These are phyloP conservation scores for Colletotrichum echinochloae DNA, from an alignment of 2,329 filamentous ascomycete genomes.

Conservation along the genomic window DNA sequence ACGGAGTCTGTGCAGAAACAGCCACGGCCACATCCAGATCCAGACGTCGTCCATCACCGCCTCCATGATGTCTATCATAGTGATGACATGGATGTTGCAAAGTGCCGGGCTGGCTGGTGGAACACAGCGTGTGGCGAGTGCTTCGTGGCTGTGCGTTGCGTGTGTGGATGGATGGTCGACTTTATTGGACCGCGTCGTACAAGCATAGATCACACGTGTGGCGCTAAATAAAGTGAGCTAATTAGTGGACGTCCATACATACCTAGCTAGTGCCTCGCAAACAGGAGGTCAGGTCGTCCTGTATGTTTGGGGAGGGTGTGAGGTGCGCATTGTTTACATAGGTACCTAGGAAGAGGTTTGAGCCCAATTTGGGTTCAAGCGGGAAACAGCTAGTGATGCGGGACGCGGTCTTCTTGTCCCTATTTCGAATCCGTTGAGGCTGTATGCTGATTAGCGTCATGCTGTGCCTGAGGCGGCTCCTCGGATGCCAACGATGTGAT, in stretches of 20 bases:
- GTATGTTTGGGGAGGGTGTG: neutral
- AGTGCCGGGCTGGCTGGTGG: neutral
- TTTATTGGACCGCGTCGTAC: neutral
- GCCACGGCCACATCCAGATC: neutral
- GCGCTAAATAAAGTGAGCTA: neutral
- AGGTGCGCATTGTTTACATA: neutral
- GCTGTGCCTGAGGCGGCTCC: constrained; percentile 19
- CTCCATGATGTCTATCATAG: neutral
- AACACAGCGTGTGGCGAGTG: constrained; percentile 5
- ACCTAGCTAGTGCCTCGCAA: neutral
- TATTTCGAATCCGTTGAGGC: neutral
- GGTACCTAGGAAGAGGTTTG: too few species aligned
- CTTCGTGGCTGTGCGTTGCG: constrained; percentile 1
- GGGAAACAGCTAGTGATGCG: neutral
- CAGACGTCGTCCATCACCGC: neutral
- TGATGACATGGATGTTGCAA: neutral
- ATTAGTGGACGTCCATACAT: neutral
- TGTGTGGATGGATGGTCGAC: neutral
- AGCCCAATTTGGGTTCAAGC: constrained; percentile 10
- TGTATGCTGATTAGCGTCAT: constrained; percentile 20
- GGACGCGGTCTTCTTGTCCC: neutral
- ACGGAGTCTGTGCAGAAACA: constrained; percentile 5
- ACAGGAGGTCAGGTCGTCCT: constrained; percentile 2
- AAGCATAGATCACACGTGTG: neutral
- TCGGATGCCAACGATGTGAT: neutral